Base-by-base conservation (phyloP, 306 rosid species). In the Hippophae tibetana region DNA sequence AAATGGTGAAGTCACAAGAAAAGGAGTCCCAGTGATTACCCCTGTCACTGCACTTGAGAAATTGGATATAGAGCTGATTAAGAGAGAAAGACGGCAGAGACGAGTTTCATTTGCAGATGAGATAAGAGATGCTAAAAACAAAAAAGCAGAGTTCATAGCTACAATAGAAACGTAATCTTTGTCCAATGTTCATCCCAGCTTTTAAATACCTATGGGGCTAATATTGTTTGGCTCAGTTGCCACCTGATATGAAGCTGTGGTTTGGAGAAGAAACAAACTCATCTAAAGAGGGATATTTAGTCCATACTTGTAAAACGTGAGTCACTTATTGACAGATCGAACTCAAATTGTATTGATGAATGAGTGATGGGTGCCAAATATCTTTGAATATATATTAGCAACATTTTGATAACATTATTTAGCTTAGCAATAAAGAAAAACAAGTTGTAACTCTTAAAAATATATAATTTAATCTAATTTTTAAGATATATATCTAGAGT, bases 71-170 rank as follows among this genome's bases (percentile, higher is more conserved):
- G 93, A 92, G 67, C 81, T 69, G 53, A 72, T 85, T 66, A 82
- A 72, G 83, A 83, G 67, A 63, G 93, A 81, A 13, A 79, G 70
- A 44, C 31, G 63, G 75, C 75, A 60, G 56, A 77, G 65, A 67
- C 78, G 75, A 73, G 72, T 71, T 56, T 80, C 99, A 0, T 76
- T 92, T 5, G 88, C 95, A 7, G 96, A 92, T 69, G 96, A 81
- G 68, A 88, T 92, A 65, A 78, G 71, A 79, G 87, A 78, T 63
- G 85, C 86, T 31, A 88, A 79, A 69, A 72, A 56, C 48, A 57
- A 68, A 78, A 83, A 55, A 74, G 70, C 55, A 62, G 82, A 77
- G 69, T 69, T 64, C 66, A 64, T 8, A 10, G 25, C 65, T 46
- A 26, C 54, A 50, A 63, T 69, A 67, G 60, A 66, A 47, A 63